A percentile compares a stretch with the other conserved stretches of the same genome.
Evolutionary conservation across 768 basidiomycete species (phyloP).

Genomic region (Naganishia friedmannii): DNA sequence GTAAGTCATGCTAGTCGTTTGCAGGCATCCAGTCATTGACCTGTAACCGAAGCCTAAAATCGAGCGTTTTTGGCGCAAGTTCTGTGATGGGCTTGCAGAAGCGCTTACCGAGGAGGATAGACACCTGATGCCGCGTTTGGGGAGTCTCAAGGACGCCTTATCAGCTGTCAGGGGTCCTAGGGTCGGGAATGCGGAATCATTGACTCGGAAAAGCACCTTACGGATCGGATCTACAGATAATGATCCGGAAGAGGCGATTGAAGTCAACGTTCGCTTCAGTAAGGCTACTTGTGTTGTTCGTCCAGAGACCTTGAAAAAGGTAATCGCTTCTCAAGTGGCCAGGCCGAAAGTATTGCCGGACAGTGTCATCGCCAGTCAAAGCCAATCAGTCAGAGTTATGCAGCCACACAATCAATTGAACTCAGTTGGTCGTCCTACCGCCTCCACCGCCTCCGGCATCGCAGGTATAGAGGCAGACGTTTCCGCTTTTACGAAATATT

Average conservation of each 20-base stretch:
- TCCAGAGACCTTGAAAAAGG: constrained; percentile 75
- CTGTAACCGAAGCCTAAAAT: constrained; percentile 60
- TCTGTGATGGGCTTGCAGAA: constrained; percentile 39
- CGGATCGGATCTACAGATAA: constrained; percentile 73
- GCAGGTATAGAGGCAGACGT: constrained; percentile 42
- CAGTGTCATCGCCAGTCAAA: constrained; percentile 22
- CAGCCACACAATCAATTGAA: constrained; percentile 20
- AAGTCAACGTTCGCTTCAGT: constrained; percentile 68
- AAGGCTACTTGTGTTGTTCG: constrained; percentile 73
- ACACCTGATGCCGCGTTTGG: constrained; percentile 31
- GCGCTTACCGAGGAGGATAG: constrained; percentile 36
- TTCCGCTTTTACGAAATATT: constrained; percentile 38
- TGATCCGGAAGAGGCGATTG: constrained; percentile 68
- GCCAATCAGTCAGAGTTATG: constrained; percentile 10
- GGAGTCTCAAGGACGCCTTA: constrained; percentile 63
- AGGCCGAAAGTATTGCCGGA: constrained; percentile 48
- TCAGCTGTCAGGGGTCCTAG: constrained; percentile 55
- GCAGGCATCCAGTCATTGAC: neutral
- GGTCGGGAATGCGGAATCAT: constrained; percentile 64
- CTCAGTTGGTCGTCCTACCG: neutral
- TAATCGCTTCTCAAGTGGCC: constrained; percentile 36
- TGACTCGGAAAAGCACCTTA: constrained; percentile 63
- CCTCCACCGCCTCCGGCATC: constrained; percentile 2
- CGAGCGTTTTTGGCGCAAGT: constrained; percentile 66
- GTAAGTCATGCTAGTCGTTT: constrained; percentile 53